Conservation (phyloP, 2,329 filamentous ascomycete species). For the Diplodia seriata region DNA sequence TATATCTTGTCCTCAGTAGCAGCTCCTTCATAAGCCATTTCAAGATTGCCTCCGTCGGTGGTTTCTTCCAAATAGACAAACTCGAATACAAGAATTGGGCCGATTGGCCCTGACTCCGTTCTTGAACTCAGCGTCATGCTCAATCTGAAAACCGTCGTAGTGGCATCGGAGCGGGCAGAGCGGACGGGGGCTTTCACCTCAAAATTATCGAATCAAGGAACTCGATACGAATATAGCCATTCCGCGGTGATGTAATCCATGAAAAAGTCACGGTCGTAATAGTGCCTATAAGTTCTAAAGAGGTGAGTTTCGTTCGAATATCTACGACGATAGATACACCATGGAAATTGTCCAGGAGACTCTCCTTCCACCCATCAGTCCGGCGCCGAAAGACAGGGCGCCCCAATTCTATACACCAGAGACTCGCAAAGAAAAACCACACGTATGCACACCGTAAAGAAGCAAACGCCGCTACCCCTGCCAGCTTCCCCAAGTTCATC, state of each 20-base stretch:
- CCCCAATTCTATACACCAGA: constrained; percentile 6
- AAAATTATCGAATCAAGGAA: too few species aligned
- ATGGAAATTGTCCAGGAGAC: background rate
- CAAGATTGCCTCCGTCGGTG: background rate
- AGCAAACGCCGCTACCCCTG: background rate
- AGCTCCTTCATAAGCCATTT: background rate
- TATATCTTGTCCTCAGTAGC: background rate
- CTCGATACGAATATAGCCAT: too few species aligned
- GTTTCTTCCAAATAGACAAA: background rate
- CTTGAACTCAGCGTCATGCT: background rate
- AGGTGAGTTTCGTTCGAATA: constrained; percentile 20
- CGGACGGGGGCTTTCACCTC: too few species aligned
- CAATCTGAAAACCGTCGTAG: background rate
- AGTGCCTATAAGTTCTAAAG: background rate
- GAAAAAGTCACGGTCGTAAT: too few species aligned
- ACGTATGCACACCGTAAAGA: background rate
- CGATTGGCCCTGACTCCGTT: background rate
- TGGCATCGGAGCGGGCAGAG: background rate
- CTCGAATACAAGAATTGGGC: rapidly evolving
- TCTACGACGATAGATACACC: constrained; percentile 4
- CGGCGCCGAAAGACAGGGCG: background rate
- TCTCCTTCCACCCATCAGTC: background rate
- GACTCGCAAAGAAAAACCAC: background rate
- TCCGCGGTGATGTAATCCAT: too few species aligned
- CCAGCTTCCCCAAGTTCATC: constrained; percentile 5